Evolutionary conservation across 2,329 filamentous ascomycete genomes (phyloP), one percentile per base, ranked within the genome.

Genomic region (Cladosporium colombiae): DNA sequence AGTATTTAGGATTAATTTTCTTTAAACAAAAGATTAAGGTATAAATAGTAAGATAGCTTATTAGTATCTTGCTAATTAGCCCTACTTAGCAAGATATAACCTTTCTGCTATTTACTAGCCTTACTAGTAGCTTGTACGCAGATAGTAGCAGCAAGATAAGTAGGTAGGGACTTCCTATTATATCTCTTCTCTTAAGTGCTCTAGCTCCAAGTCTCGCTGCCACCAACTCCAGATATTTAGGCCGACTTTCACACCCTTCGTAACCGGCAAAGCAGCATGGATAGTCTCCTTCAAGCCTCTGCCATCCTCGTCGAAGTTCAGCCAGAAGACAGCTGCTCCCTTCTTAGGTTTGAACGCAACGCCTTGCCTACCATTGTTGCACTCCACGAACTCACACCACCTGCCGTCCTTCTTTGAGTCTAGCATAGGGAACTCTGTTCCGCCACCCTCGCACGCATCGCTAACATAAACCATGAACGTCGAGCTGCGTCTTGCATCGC

Each of bases 161-260:
- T 21, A 21, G n/a, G 8, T 21, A 13, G 5, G n/a, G 3, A 10
- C 40, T 46, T 13, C 3, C 21, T 21, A 35, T 46, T 8, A 59
- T 23, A 59, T n/a, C 56, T 59, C 50, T 11, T 59, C 50, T 18
- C 21, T 31, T 27, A 63, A 35, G 35, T 63, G 49, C 16, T 52
- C 61, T 6, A 23, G 33, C 50, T 63, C 35, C 13, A 63, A 56
- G 2, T 50, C 61, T 40, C 61, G 64, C 75, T 86, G 83, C 74
- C 82, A 84, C 85, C 85, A 88, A 75, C 83, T 87, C 86, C 86
- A 89, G 67, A 89, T 86, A 76, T 89, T 88, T 75, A 88, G 74
- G 0, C 86, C 86, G 65, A 88, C 81, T 78, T 89, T 88, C 44
- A 77, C 79, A 2, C 86, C 86, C 49, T 75, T 78, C 58, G 76